Percentiles rank a stretch among this genome's conserved stretches.
Conservation (phyloP, 345 rosid species). For the Citrus cavaleriei region DNA sequence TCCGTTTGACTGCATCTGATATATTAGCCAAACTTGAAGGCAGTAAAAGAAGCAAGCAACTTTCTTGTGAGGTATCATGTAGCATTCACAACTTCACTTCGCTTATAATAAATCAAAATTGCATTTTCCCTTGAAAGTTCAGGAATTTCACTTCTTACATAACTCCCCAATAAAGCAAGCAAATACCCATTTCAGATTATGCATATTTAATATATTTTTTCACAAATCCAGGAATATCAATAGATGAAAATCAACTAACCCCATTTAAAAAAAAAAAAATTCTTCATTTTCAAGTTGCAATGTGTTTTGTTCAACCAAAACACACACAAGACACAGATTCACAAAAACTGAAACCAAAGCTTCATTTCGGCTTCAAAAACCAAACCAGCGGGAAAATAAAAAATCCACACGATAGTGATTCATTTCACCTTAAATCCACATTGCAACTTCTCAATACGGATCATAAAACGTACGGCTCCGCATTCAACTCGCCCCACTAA, state of each 20-base stretch:
- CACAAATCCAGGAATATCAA: background rate
- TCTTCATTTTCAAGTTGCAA: constrained; percentile 3
- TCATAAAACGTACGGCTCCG: too few species aligned
- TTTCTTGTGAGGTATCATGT: constrained; percentile 5
- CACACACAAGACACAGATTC: background rate
- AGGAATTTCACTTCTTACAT: constrained; percentile 3
- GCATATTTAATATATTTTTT: background rate
- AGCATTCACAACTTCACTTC: background rate
- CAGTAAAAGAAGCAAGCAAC: background rate
- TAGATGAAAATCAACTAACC: constrained; percentile 10
- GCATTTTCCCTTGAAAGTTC: constrained; percentile 8
- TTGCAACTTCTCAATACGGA: too few species aligned
- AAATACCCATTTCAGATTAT: background rate
- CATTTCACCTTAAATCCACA: too few species aligned
- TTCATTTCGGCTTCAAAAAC: too few species aligned
- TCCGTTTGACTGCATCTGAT: background rate
- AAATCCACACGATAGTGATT: too few species aligned
- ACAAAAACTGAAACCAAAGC: background rate
- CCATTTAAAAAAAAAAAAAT: background rate
- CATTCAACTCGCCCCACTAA: too few species aligned
- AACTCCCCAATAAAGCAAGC: background rate
- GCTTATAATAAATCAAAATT: constrained; percentile 8
- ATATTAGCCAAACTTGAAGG: background rate
- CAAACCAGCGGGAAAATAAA: too few species aligned
- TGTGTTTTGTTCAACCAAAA: constrained; percentile 1